Base-by-base conservation (phyloP, 2,329 filamentous ascomycete species). In the Graphilbum fragrans region DNA sequence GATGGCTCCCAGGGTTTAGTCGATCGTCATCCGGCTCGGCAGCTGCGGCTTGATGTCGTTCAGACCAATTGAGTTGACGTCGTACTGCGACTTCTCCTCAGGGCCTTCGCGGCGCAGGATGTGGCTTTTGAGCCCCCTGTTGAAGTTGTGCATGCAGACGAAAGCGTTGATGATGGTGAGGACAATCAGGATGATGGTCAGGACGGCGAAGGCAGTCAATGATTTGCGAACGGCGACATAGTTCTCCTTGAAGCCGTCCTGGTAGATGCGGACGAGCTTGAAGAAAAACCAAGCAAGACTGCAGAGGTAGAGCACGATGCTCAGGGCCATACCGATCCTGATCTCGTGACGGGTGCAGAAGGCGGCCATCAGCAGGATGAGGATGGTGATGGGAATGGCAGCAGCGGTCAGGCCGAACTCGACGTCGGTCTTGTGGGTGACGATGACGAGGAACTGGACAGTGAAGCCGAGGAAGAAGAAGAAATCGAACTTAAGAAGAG, bases 391-490 rank as follows among this genome's bases (percentile, higher is more conserved):
- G 25, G 88, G 88, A 41, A 98, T 83, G 21, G 90, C 92, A 46
- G 82, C 84, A 37, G 92, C 79, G 8, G 93, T 98, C 40, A 96
- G 70, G 41, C 74, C 82, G 53, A 92, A 86, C 60, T 98, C 92
- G 53, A 77, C 67, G 47, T 81, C 74, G 37, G 72, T 72, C 49
- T 74, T 67, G 45, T 68, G 73, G 35, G 76, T 80, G 45, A 98
- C 87, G 45, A 96, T 83, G 52, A 98, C 90, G 41, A 96, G 74
- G 61, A 98, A 98, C 58, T 98, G 92, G 37, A 98, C 86, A 7
- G 92, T 96, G 61, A 98, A 98, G 41, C 90, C 92, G 39, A 98
- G 77, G 72, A 98, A 98, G 70, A 98, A 96, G 77, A 98, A 98
- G 64, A 98, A 96, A 65, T 98, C 92, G 60, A 98, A 98, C 63